Base-by-base conservation (phyloP, 768 basidiomycete species). In the Suillus occidentalis region DNA sequence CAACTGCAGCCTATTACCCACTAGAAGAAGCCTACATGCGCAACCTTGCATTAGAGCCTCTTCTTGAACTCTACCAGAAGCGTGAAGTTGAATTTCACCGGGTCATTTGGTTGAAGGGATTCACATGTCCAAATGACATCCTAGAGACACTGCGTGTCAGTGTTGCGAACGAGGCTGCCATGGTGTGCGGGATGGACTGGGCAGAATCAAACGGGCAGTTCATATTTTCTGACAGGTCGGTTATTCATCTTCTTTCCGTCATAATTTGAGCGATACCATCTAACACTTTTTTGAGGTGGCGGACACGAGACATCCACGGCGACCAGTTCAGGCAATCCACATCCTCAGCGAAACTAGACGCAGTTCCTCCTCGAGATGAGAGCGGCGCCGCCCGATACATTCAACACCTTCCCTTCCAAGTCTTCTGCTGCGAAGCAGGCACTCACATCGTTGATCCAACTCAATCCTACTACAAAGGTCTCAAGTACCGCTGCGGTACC, bases 131-230 rank as follows among this genome's bases (percentile, higher is more conserved):
- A 2, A 97, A 95, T 72, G 97, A 99, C 75, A 95, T 99, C 57
- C 81, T 99, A 60, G 97, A 99, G 78, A 97, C 92, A 28, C 88
- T 99, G 73, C 89, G 95, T 67, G 90, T 98, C 66, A 94, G 91
- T 74, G 84, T 91, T 69, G 85, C 85, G 39, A 99, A 99, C 73
- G 87, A 95, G 69, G 97, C 97, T 3, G 94, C 95, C 0, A 94
- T 99, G 94, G 95, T 98, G 2, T 99, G 97, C 73, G 97, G 96
- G n/a, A 99, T 99, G 97, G 97, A 99, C 73, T 99, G 97, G 97
- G 97, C 95, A 13, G 96, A 99, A 77, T 92, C 95, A 72, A 93
- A 95, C 68, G 95, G 95, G 0, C 91, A 94, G 78, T 99, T 98
- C 82, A 95, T 98, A 69, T 99, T 97, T 79, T 98, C 96, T 20